phyloP scores from a whole-genome alignment of 2,329 filamentous ascomycete genomes.

The Lachnellula willkommii region DNA sequence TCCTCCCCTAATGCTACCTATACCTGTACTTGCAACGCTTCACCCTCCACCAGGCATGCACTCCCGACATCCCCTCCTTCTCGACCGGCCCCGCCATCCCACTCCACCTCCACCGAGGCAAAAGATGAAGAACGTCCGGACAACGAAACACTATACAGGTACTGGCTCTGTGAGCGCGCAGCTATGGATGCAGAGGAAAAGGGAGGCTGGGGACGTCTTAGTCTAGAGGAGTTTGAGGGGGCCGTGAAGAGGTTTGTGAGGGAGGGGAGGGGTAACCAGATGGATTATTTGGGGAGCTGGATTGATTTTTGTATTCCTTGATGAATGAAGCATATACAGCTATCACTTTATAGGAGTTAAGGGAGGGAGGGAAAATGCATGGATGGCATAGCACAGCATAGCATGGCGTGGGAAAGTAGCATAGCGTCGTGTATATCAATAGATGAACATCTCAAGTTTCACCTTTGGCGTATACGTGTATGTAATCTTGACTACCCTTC shows the following conservation, averaged over 20 bases:
- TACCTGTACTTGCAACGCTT: conserved; percentile 8
- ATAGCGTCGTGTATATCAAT: too few relatives aligned
- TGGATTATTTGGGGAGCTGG: conserved; percentile 85
- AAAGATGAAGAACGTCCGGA: conserved; percentile 3
- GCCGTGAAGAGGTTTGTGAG: conserved; percentile 53
- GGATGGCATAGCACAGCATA: too few relatives aligned
- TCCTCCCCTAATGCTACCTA: conserved; percentile 15
- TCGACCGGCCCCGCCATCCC: not conserved
- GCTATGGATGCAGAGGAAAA: conserved; percentile 57
- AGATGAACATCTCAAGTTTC: too few relatives aligned
- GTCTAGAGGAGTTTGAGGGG: conserved; percentile 71
- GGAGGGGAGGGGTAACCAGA: conserved; percentile 54
- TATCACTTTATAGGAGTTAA: conserved; percentile 10
- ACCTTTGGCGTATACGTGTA: too few relatives aligned
- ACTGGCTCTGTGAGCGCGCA: conserved; percentile 22
- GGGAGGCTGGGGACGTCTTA: conserved; percentile 76
- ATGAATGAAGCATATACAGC: not conserved
- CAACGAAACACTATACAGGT: conserved; percentile 16
- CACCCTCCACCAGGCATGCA: not conserved
- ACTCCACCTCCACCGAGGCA: not conserved
- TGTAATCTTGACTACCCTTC: too few relatives aligned
- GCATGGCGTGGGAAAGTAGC: too few relatives aligned
- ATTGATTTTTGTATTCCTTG: conserved; percentile 71
- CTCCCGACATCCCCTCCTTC: not conserved
- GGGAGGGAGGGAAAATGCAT: not conserved